Conservation (phyloP, 169 alveolate genomes). For the Plasmodium gonderi region DNA sequence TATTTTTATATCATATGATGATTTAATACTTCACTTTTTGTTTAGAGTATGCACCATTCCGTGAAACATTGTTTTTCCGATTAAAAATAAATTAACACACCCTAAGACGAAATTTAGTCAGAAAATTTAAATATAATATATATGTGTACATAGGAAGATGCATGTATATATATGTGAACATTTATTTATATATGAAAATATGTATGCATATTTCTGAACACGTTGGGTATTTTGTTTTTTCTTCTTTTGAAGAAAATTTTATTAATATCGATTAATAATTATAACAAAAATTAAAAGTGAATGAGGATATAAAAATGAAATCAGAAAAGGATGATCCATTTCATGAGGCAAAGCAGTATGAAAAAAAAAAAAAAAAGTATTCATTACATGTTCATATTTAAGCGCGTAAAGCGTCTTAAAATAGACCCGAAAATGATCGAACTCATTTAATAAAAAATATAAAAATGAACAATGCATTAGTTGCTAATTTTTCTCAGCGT, state of each 20-base stretch:
- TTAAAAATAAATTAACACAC: background rate
- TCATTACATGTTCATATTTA: background rate
- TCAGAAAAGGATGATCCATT: slow-evolving; percentile 45
- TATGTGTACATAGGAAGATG: background rate
- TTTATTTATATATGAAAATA: background rate
- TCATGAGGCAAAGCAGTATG: slow-evolving; percentile 69
- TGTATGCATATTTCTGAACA: background rate
- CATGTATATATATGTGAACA: background rate
- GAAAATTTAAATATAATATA: background rate
- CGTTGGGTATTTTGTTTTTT: background rate
- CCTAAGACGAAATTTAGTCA: background rate
- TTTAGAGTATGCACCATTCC: background rate
- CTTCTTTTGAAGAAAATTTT: background rate
- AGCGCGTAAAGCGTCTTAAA: no score
- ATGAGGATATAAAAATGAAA: slow-evolving; percentile 28
- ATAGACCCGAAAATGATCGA: no score
- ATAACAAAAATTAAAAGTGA: background rate
- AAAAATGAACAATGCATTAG: background rate
- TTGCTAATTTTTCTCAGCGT: background rate
- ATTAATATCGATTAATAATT: background rate
- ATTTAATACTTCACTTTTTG: background rate
- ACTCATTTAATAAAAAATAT: background rate
- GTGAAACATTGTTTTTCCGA: background rate
- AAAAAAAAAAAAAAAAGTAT: slow-evolving; percentile 1
- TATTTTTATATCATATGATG: background rate